Conservation (phyloP, 192 early-diverging fungal species). For the Backusella morwellensis region DNA sequence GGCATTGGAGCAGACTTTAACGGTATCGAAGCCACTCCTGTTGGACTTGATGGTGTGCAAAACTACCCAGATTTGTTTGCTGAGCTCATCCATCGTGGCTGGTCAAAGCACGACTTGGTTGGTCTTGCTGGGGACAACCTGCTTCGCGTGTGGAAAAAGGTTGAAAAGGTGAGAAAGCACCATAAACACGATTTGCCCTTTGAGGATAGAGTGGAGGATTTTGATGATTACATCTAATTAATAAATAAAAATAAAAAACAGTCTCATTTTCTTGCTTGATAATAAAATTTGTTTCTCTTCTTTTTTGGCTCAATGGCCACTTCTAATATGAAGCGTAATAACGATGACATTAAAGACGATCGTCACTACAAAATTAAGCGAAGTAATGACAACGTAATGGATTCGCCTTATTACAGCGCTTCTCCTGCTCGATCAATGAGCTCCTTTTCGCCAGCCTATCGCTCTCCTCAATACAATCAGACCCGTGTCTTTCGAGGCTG, state of each 20-base stretch:
- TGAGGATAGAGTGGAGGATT: conserved; percentile 22
- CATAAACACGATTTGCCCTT: conserved; percentile 11
- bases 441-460: conserved; percentile 18
- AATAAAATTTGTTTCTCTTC: not conserved
- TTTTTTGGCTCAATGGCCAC: not conserved
- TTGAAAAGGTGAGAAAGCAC: conserved; percentile 34
- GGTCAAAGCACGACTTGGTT: conserved; percentile 37
- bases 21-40: conserved; percentile 46
- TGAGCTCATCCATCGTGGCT: conserved; percentile 37
- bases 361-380: not conserved
- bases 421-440: not conserved
- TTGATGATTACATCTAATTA: not conserved
- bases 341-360: conserved; percentile 9
- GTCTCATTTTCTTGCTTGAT: not conserved
- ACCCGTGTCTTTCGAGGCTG: conserved; percentile 54
- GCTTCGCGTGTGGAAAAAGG: conserved; percentile 37
- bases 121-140: conserved; percentile 42
- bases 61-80: conserved; percentile 36
- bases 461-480: not conserved
- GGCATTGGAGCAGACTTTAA: conserved; percentile 68
- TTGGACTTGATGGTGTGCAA: conserved; percentile 54
- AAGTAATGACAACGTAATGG: not conserved
- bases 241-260: not conserved
- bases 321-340: not conserved
- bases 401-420: not conserved